Evolutionary conservation across 768 basidiomycete genomes (phyloP).

Genomic region (Erythrobasidium yunnanense): DNA sequence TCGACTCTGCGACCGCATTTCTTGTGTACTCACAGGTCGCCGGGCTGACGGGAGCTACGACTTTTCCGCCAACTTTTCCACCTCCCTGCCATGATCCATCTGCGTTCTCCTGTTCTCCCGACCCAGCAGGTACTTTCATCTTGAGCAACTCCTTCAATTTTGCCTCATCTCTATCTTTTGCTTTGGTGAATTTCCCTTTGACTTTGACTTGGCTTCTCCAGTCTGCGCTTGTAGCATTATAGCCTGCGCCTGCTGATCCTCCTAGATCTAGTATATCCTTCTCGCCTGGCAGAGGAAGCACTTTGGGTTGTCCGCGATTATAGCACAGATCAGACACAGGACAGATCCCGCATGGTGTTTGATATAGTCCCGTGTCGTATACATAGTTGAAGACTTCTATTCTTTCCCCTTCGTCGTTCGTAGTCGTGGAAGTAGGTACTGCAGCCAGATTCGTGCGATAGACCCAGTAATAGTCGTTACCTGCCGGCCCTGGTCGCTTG

Average conservation of each 20-base stretch:
- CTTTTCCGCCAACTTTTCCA: conserved; percentile 19
- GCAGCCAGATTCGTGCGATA: conserved; percentile 2
- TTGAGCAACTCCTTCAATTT: background rate
- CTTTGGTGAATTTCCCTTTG: conserved; percentile 3
- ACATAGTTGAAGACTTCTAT: background rate
- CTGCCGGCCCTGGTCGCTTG: conserved; percentile 1
- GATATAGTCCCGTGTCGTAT: conserved; percentile 14
- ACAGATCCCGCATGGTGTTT: conserved; percentile 30
- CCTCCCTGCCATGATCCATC: conserved; percentile 22
- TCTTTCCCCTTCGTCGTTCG: background rate
- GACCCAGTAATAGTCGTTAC: conserved; percentile 17
- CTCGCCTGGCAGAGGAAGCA: conserved; percentile 19
- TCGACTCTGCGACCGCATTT: too few relatives aligned
- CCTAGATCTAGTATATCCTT: conserved; percentile 2
- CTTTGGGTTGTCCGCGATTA: conserved; percentile 21
- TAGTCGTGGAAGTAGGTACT: background rate
- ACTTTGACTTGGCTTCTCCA: background rate
- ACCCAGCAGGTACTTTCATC: conserved; percentile 22
- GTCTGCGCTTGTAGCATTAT: background rate
- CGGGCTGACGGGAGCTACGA: conserved; percentile 21
- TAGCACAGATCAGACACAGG: conserved; percentile 23
- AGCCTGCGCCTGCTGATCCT: background rate
- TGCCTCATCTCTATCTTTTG: background rate
- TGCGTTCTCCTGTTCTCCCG: conserved; percentile 9
- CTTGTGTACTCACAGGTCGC: conserved; percentile 16